These are phyloP conservation scores for Cercospora janseana DNA, from an alignment of 2,329 filamentous ascomycete genomes.

Conservation along the genomic window DNA sequence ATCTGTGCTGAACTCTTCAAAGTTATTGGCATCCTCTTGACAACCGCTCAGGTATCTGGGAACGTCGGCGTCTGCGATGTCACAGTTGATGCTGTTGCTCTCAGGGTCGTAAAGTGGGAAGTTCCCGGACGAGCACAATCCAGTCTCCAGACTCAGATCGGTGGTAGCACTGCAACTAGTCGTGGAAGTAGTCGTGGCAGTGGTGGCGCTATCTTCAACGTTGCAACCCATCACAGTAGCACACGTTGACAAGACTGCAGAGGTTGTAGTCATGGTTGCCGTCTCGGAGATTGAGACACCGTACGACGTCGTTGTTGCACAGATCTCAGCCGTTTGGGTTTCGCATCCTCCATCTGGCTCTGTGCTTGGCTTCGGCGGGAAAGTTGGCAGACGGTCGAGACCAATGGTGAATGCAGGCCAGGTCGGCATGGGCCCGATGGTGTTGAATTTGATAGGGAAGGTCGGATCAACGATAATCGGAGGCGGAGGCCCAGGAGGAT, in stretches of 20 bases:
- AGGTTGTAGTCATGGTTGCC: slow-evolving; percentile 8
- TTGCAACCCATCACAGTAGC: slow-evolving; percentile 14
- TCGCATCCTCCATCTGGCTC: slow-evolving; percentile 5
- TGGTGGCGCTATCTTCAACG: not conserved
- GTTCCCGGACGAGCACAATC: no score
- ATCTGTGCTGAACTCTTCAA: no score
- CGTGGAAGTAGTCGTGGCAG: slow-evolving; percentile 2
- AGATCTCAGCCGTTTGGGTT: slow-evolving; percentile 14
- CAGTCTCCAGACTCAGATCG: no score
- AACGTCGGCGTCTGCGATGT: no score
- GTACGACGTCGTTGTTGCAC: slow-evolving; percentile 13
- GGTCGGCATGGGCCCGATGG: slow-evolving; percentile 6
- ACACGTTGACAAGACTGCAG: slow-evolving; percentile 13
- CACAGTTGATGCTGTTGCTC: no score
- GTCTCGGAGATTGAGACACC: slow-evolving; percentile 9
- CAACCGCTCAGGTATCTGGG: no score
- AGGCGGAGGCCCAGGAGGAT: slow-evolving; percentile 15
- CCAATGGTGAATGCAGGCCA: slow-evolving; percentile 15
- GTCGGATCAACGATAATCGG: not conserved
- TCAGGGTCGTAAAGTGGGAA: no score
- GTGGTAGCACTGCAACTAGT: no score
- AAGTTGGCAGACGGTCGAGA: slow-evolving; percentile 14
- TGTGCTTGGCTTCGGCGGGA: slow-evolving; percentile 2
- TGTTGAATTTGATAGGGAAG: slow-evolving; percentile 10
- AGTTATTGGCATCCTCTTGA: no score